phyloP scores from a whole-genome alignment of 2,329 filamentous ascomycete species.

The Falciphora oryzae region DNA sequence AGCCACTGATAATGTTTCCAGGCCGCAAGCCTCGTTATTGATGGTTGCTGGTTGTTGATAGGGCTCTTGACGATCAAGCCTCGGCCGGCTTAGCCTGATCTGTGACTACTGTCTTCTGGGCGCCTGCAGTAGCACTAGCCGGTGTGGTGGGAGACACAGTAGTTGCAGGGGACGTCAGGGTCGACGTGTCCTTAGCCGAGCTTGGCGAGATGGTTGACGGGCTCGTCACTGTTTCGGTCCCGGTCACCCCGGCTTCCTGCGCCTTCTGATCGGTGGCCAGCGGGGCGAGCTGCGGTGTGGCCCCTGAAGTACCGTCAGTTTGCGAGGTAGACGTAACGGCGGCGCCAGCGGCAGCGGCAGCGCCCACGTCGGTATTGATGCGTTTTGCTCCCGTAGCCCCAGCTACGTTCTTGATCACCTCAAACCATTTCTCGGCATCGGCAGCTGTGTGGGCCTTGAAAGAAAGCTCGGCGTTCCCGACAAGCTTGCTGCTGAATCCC shows the following conservation, averaged over 20 bases:
- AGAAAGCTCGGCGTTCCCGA: constrained; percentile 69
- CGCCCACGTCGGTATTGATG: constrained; percentile 19
- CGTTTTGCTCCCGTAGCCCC: constrained; percentile 40
- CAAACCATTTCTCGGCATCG: constrained; percentile 82
- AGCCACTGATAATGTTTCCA: too few species aligned
- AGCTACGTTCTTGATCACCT: constrained; percentile 59
- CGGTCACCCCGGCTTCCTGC: constrained; percentile 43
- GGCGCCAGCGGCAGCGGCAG: constrained; percentile 16
- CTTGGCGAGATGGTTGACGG: constrained; percentile 26
- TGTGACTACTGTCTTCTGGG: background rate
- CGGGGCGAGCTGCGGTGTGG: constrained; percentile 17
- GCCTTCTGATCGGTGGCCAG: constrained; percentile 27
- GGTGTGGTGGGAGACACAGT: background rate
- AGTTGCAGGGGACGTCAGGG: background rate
- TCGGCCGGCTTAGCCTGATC: constrained; percentile 5
- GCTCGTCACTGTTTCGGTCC: constrained; percentile 25
- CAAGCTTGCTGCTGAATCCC: constrained; percentile 73
- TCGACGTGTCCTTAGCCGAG: constrained; percentile 13
- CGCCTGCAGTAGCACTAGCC: background rate
- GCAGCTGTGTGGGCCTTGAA: constrained; percentile 82
- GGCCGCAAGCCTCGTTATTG: background rate
- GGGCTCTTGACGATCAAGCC: background rate
- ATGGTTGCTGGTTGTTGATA: background rate
- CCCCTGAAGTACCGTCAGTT: constrained; percentile 12
- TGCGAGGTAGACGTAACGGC: constrained; percentile 21